Percentiles rank a stretch among this genome's conserved stretches.
Evolutionary conservation across 2,329 filamentous ascomycete species (phyloP).

Genomic region (Cercospora nicotianae): DNA sequence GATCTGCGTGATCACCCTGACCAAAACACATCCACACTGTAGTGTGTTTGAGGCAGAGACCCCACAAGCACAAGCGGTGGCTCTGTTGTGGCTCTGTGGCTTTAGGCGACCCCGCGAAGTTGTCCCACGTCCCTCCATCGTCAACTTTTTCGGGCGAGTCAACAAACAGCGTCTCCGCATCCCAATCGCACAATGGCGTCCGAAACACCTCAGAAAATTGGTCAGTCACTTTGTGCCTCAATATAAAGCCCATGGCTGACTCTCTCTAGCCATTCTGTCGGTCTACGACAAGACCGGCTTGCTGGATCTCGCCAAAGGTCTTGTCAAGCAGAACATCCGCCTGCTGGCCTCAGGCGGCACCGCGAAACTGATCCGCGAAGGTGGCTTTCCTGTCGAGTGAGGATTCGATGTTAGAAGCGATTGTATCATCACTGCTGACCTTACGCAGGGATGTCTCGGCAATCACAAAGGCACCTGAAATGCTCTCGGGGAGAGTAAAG

Average conservation of each 20-base stretch:
- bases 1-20: neutral
- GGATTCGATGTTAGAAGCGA: no score
- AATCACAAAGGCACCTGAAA: constrained; percentile 92
- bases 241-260: neutral
- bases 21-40: neutral
- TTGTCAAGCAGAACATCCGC: constrained; percentile 84
- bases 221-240: neutral
- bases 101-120: neutral
- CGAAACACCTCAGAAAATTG: constrained; percentile 29
- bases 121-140: neutral
- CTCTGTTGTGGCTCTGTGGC: neutral
- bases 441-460: constrained; percentile 80
- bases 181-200: constrained; percentile 11
- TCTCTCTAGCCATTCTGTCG: constrained; percentile 74
- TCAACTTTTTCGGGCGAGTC: constrained; percentile 6
- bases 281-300: constrained; percentile 99
- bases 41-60: neutral
- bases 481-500: constrained; percentile 90
- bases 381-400: constrained; percentile 91
- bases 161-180: neutral
- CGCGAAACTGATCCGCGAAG: constrained; percentile 93
- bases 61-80: neutral
- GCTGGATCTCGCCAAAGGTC: constrained; percentile 86
- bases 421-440: neutral
- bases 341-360: constrained; percentile 94